Evolutionary conservation across 1,139 yeast species (phyloP).

Genomic region (Entelexis paramagnoliae): DNA sequence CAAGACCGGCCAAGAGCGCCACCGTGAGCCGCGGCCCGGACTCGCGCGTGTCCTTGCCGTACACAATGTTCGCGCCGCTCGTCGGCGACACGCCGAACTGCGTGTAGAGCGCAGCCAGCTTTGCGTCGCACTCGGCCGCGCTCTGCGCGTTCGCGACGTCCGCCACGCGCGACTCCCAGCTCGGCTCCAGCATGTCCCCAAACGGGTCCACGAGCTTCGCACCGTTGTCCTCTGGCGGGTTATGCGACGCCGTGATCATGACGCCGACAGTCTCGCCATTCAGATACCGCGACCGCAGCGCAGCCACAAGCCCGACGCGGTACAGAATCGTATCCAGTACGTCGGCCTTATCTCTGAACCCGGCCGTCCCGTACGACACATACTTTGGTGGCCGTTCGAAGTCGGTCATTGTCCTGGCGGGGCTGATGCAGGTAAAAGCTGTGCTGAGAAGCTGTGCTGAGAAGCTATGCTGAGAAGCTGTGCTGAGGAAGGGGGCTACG

Average conservation of each 20-base stretch:
- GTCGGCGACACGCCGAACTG: conserved; percentile 38
- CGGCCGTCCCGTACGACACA: conserved; percentile 86
- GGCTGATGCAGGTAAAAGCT: no score
- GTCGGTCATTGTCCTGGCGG: neutral
- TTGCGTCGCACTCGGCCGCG: conserved; percentile 31
- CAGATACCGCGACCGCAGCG: conserved; percentile 63
- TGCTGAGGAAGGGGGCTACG: no score
- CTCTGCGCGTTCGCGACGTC: conserved; percentile 57
- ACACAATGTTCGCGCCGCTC: conserved; percentile 38
- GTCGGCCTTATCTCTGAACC: conserved; percentile 72
- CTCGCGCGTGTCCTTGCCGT: conserved; percentile 48
- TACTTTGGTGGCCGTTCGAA: conserved; percentile 18
- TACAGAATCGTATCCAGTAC: conserved; percentile 72
- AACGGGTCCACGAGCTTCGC: conserved; percentile 85
- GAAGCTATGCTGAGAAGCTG: no score
- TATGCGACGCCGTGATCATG: conserved; percentile 96
- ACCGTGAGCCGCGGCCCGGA: conserved; percentile 60
- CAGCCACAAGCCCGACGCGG: conserved; percentile 74
- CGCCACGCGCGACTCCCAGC: conserved; percentile 83
- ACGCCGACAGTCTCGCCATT: conserved; percentile 59
- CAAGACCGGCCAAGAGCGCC: conserved; percentile 60
- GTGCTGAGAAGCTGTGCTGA: no score
- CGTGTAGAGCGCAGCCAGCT: conserved; percentile 30
- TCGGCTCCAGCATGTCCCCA: conserved; percentile 80
- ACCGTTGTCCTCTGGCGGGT: conserved; percentile 94